phyloP scores from a whole-genome alignment of 2,329 filamentous ascomycete species.

The Davidsoniella australis region DNA sequence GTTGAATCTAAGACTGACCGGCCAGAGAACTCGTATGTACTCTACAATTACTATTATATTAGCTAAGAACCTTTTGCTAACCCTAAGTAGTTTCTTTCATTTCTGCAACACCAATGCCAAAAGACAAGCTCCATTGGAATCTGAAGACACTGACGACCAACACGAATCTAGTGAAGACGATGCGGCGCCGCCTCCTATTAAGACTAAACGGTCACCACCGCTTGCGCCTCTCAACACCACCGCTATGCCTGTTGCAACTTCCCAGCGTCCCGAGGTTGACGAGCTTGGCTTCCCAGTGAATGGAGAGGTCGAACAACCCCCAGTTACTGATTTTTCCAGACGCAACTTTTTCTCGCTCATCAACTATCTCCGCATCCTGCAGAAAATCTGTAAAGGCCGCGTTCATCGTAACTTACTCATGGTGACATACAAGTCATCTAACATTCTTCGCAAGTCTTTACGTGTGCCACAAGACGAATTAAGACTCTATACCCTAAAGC shows the following conservation, averaged over 20 bases:
- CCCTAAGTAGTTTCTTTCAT: conserved; percentile 57
- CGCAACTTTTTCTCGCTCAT: conserved; percentile 92
- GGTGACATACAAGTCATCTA: conserved; percentile 87
- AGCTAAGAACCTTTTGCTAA: neutral
- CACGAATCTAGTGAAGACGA: conserved; percentile 51
- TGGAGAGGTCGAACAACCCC: conserved; percentile 45
- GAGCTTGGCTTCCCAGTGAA: conserved; percentile 70
- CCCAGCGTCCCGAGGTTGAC: conserved; percentile 48
- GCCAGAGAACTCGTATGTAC: conserved; percentile 55
- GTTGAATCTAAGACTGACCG: conserved; percentile 75
- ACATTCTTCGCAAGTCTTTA: conserved; percentile 78
- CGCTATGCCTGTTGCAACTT: neutral
- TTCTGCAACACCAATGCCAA: conserved; percentile 60
- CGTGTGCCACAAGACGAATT: conserved; percentile 79
- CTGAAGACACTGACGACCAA: conserved; percentile 20
- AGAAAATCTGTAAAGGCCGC: conserved; percentile 93
- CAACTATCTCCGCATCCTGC: conserved; percentile 89
- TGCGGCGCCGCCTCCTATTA: conserved; percentile 69
- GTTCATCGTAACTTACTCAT: conserved; percentile 86
- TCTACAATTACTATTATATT: neutral
- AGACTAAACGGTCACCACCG: conserved; percentile 34
- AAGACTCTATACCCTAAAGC: conserved; percentile 84
- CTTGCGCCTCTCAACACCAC: conserved; percentile 19
- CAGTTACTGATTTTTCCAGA: conserved; percentile 79
- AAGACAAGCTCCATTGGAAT: conserved; percentile 4